Evolutionary conservation across 2,329 filamentous ascomycete genomes (phyloP).

Genomic region (Cercospora sp.): DNA sequence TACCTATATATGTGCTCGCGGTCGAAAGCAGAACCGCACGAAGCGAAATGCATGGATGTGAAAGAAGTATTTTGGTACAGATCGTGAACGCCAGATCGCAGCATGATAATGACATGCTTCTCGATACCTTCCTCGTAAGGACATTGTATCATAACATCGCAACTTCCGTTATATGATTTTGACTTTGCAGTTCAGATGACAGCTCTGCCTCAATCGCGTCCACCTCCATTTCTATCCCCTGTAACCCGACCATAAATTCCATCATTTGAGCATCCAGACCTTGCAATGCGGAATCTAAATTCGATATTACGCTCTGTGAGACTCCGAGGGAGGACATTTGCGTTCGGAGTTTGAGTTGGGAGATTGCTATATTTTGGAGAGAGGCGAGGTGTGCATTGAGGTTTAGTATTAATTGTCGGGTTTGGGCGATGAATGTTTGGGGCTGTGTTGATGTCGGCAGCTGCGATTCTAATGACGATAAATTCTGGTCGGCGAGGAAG

Average conservation of each 20-base stretch:
- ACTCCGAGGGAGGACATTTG: not conserved
- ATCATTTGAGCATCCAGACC: not conserved
- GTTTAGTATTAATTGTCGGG: not conserved
- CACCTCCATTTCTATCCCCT: not conserved
- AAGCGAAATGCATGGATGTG: not conserved
- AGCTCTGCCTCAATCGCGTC: not conserved
- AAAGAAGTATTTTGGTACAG: not conserved
- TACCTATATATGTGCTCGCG: not conserved
- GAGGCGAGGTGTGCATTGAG: not conserved
- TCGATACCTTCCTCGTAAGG: not conserved
- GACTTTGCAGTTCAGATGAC: not conserved
- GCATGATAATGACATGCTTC: not conserved
- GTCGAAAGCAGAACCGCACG: not conserved
- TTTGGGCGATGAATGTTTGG: not conserved
- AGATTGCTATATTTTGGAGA: not conserved
- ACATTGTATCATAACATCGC: not conserved
- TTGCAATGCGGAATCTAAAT: not conserved
- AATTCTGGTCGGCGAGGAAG: not conserved
- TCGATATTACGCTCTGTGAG: not conserved
- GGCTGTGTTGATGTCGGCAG: not conserved
- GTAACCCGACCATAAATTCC: not conserved
- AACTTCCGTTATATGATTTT: not conserved
- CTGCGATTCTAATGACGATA: not conserved
- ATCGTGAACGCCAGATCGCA: not conserved
- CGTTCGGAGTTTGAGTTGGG: not conserved